phyloP scores from a whole-genome alignment of 345 rosid species.

The Salix purpurea region DNA sequence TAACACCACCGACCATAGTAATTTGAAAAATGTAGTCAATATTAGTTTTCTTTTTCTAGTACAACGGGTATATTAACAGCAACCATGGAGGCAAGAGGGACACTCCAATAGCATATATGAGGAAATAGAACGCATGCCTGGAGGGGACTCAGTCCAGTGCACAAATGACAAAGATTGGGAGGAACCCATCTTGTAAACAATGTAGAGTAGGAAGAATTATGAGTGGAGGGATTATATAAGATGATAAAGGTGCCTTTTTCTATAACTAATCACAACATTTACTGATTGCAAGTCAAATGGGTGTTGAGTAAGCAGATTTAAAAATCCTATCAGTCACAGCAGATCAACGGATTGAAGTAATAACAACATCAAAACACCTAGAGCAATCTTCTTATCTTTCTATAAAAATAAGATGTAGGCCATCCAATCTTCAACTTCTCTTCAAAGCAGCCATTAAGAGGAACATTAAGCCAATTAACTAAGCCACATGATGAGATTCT shows the following conservation, averaged over 20 bases:
- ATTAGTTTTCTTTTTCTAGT: not conserved
- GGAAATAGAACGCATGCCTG: not conserved
- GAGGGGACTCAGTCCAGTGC: not conserved
- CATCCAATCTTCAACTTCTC: not conserved
- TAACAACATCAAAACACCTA: not conserved
- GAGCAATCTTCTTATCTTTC: not conserved
- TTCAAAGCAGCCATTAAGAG: not conserved
- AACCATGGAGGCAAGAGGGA: not conserved
- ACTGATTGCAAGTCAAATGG: not conserved
- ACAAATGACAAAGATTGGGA: not conserved
- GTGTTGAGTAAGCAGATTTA: not conserved
- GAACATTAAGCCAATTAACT: not conserved
- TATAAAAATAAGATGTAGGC: not conserved
- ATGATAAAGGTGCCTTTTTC: not conserved
- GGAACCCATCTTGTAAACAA: not conserved
- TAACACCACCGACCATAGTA: not conserved
- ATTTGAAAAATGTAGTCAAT: not conserved
- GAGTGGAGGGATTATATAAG: not conserved
- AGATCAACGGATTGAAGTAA: not conserved
- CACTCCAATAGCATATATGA: not conserved
- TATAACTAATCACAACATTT: not conserved
- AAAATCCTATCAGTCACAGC: not conserved
- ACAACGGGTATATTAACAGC: not conserved
- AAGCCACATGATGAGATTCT: not conserved
- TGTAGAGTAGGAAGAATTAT: not conserved